Evolutionary conservation across 2,329 filamentous ascomycete species (phyloP).

Genomic region (Tolypocladium tropicale): DNA sequence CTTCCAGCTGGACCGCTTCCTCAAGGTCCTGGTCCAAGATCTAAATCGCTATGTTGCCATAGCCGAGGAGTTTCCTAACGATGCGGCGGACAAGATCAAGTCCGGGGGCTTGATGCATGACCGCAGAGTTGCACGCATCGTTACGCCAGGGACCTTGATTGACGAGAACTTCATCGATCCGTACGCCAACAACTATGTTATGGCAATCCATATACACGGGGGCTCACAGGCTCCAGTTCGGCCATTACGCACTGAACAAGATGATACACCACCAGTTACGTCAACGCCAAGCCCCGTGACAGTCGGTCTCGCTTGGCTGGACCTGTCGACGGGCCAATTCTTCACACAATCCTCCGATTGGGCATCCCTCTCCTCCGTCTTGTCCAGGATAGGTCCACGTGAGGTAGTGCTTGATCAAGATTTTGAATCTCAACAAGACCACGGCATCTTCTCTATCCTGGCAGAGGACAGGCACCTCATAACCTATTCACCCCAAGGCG

Average conservation of each 20-base stretch:
- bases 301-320: constrained; percentile 84
- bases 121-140: constrained; percentile 72
- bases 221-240: neutral
- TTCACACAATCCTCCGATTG: constrained; percentile 70
- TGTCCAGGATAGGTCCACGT: constrained; percentile 72
- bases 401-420: constrained; percentile 72
- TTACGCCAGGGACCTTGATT: constrained; percentile 91
- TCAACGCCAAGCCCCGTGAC: constrained; percentile 12
- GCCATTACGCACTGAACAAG: neutral
- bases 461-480: constrained; percentile 67
- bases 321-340: constrained; percentile 91
- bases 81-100: constrained; percentile 57
- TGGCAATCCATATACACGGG: constrained; percentile 57
- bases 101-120: constrained; percentile 75
- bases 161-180: constrained; percentile 97
- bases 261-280: constrained; percentile 2
- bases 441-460: constrained; percentile 56
- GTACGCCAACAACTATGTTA: constrained; percentile 84
- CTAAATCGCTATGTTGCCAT: constrained; percentile 85
- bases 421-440: constrained; percentile 45
- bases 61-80: constrained; percentile 81
- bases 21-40: constrained; percentile 89
- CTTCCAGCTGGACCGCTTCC: constrained; percentile 82
- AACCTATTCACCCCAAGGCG: constrained; percentile 51
- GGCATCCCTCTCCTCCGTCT: constrained; percentile 62